Conservation (phyloP, 2,329 filamentous ascomycete genomes). For the Waltergamsia citrina region DNA sequence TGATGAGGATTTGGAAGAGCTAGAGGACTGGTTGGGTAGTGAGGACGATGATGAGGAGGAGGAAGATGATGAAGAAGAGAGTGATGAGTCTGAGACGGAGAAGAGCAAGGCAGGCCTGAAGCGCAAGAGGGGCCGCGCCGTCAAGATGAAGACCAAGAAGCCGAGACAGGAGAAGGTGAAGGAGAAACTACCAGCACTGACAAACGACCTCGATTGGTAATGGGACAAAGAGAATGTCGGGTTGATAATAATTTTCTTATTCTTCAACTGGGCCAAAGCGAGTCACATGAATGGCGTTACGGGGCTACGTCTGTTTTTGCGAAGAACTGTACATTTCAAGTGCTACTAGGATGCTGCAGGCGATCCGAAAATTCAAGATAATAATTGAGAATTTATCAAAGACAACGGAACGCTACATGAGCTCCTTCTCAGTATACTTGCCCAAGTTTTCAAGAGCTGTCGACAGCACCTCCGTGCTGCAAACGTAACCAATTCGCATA, state of each 20-base stretch:
- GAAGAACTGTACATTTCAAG: too few relatives aligned
- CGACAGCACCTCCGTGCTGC: slow-evolving; percentile 62
- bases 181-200: slow-evolving; percentile 27
- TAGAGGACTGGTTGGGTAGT: slow-evolving; percentile 89
- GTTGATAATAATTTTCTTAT: background rate
- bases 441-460: too few relatives aligned
- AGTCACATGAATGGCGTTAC: background rate
- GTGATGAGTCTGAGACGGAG: slow-evolving; percentile 46
- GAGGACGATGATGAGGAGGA: slow-evolving; percentile 49
- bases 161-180: slow-evolving; percentile 53
- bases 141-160: slow-evolving; percentile 35
- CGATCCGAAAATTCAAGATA: too few relatives aligned
- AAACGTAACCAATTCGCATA: slow-evolving; percentile 69
- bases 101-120: slow-evolving; percentile 47
- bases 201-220: slow-evolving; percentile 33
- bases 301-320: too few relatives aligned
- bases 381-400: too few relatives aligned
- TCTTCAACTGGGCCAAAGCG: too few relatives aligned
- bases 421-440: too few relatives aligned
- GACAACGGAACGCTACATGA: too few relatives aligned
- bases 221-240: background rate
- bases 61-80: slow-evolving; percentile 47
- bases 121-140: slow-evolving; percentile 39
- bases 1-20: slow-evolving; percentile 67
- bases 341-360: too few relatives aligned